Evolutionary conservation across 225 moss, liverwort and hornwort species (phyloP).

Genomic region (Physcomitrium patens): DNA sequence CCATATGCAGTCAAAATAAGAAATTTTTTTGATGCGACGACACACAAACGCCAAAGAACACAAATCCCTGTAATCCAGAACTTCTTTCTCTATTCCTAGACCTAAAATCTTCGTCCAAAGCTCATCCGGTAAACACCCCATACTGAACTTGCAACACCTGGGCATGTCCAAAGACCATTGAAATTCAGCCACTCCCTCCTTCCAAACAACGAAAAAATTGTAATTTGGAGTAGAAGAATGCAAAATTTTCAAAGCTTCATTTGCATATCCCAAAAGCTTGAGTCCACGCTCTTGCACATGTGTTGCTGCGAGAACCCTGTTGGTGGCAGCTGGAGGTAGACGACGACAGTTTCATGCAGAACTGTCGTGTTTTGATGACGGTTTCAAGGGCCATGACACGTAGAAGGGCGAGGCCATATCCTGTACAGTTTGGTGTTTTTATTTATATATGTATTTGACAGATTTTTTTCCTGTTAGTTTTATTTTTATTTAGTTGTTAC

Average conservation of each 20-base stretch:
- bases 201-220: neutral
- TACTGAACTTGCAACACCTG: constrained; percentile 1
- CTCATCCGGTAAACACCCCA: constrained; percentile 54
- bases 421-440: too few relatives aligned
- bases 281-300: neutral
- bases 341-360: constrained; percentile 20
- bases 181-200: neutral
- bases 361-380: neutral
- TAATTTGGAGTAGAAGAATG: neutral
- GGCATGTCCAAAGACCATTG: neutral
- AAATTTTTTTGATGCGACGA: constrained; percentile 35
- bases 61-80: constrained; percentile 55
- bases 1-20: constrained; percentile 44
- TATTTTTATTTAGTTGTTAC: too few relatives aligned
- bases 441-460: too few relatives aligned
- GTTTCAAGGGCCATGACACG: too few relatives aligned
- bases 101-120: constrained; percentile 57
- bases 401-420: too few relatives aligned
- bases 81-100: constrained; percentile 42
- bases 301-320: neutral
- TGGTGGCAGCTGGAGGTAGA: constrained; percentile 8
- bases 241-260: neutral
- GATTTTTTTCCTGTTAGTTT: too few relatives aligned
- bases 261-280: neutral
- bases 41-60: constrained; percentile 55